Evolutionary conservation across 2,329 filamentous ascomycete genomes (phyloP).

Genomic region (Macroventuria anomochaeta): DNA sequence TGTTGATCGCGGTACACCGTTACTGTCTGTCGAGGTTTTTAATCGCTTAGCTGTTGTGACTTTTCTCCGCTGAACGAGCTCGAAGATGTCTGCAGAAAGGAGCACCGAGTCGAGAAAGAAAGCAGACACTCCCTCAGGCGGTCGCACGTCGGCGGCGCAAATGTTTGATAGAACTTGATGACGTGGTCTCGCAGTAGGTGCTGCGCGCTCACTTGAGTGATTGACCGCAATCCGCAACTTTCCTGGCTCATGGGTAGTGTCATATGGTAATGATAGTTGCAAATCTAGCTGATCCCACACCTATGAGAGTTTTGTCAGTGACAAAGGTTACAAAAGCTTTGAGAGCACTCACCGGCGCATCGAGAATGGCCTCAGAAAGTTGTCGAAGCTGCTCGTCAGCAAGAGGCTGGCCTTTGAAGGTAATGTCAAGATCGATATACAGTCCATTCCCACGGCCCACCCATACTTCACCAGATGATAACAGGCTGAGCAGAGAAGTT

Average conservation of each 20-base stretch:
- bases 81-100: conserved; percentile 32
- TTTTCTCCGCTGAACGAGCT: conserved; percentile 18
- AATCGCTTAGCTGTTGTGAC: conserved; percentile 15
- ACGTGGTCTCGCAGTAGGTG: conserved; percentile 11
- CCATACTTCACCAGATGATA: conserved; percentile 42
- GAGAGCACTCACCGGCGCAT: conserved; percentile 36
- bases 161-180: conserved; percentile 36
- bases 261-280: conserved; percentile 22
- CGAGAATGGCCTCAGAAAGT: conserved; percentile 33
- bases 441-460: conserved; percentile 43
- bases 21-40: conserved; percentile 6
- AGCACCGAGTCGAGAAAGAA: conserved; percentile 38
- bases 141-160: conserved; percentile 35
- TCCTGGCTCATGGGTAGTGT: neutral
- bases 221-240: conserved; percentile 6
- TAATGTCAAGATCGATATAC: conserved; percentile 37
- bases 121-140: conserved; percentile 37
- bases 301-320: conserved; percentile 20
- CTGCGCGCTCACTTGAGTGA: conserved; percentile 1
- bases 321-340: neutral
- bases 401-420: conserved; percentile 34
- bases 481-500: conserved; percentile 21
- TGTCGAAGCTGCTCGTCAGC: conserved; percentile 23
- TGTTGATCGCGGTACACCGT: neutral
- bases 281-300: conserved; percentile 47